Base-by-base conservation (phyloP, 2,329 filamentous ascomycete species). In the Pseudodiploospora longispora region DNA sequence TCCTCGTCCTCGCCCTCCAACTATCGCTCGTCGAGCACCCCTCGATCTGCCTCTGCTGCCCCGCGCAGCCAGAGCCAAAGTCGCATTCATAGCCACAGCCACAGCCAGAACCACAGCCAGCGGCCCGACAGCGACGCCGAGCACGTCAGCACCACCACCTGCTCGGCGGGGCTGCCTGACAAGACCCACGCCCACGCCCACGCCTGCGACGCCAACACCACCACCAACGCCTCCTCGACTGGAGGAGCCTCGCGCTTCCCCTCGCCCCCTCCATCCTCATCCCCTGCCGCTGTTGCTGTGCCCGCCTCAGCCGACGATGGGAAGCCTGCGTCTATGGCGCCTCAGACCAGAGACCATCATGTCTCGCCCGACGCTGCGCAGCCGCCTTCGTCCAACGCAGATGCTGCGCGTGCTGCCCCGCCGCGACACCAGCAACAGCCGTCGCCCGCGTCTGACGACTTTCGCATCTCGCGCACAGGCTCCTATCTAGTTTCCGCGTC, bases 241-340 rank as follows among this genome's bases (percentile, higher is more conserved):
- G 65, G 62, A 50, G 66, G 67, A 52, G 67, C 67, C 46, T 70
- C 72, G 38, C 66, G 68, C 48, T 69, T 78, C 50, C 74, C 74
- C 27, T 76, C 75, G 29, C 74, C 75, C 36, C 74, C 75, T 29
- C 69, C 72, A 27, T 78, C 74, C 19, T 76, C 74, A 28, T 74
- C 74, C 41, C 68, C 72, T 19, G 62, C 68, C 47, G 61, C 61
- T 43, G 59, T 59, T 47, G 61, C 63, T 52, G 61, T 57, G 45
- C 57, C 61, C 50, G 52, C 59, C 53, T 55, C 52, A 53, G 59
- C 60, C 57, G 62, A 71, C 58, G 56, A 72, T 69, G 66, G 58
- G 48, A 64, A 62, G 50, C 56, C 58, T 44, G 64, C 56, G 58
- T 68, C 71, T 57, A 78, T 78, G 74, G 71, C 72, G 59, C 66